Evolutionary conservation across 768 basidiomycete species (phyloP).

Genomic region (Lepiota subincarnata): DNA sequence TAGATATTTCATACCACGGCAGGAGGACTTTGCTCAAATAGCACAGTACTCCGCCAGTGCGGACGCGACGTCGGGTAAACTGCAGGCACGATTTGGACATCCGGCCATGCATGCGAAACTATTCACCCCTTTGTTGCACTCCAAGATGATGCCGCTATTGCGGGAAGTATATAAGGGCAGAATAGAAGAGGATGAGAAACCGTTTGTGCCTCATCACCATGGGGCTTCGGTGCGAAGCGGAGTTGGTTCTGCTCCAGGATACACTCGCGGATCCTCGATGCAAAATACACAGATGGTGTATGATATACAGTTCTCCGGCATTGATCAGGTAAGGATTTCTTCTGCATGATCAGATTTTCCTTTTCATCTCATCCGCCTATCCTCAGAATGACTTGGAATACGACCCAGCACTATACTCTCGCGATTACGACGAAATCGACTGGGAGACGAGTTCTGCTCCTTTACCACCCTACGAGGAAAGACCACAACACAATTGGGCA

Average conservation of each 20-base stretch:
- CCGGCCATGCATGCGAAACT: constrained; percentile 71
- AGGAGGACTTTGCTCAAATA: constrained; percentile 55
- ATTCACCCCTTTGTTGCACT: constrained; percentile 68
- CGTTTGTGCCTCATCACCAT: not conserved
- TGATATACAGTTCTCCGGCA: not conserved
- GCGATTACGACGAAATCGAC: constrained; percentile 79
- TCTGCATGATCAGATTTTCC: too few species aligned
- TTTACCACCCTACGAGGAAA: not conserved
- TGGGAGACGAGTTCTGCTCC: constrained; percentile 54
- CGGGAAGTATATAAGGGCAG: constrained; percentile 57
- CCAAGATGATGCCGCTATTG: constrained; percentile 59
- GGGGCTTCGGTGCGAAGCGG: not conserved
- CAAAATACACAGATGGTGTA: not conserved
- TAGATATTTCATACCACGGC: constrained; percentile 66
- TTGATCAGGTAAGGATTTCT: not conserved
- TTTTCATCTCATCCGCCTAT: not conserved
- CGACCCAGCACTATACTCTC: constrained; percentile 68
- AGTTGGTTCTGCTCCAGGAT: not conserved
- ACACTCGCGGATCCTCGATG: not conserved
- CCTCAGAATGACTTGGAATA: constrained; percentile 74
- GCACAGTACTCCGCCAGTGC: constrained; percentile 59
- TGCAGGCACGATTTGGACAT: constrained; percentile 80
- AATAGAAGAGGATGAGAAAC: constrained; percentile 18
- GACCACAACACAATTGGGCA: not conserved
- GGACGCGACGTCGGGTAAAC: constrained; percentile 55